Evolutionary conservation across 2,329 filamentous ascomycete species (phyloP), one percentile per base, ranked within the genome.

Genomic region (Macrophomina phaseolina): DNA sequence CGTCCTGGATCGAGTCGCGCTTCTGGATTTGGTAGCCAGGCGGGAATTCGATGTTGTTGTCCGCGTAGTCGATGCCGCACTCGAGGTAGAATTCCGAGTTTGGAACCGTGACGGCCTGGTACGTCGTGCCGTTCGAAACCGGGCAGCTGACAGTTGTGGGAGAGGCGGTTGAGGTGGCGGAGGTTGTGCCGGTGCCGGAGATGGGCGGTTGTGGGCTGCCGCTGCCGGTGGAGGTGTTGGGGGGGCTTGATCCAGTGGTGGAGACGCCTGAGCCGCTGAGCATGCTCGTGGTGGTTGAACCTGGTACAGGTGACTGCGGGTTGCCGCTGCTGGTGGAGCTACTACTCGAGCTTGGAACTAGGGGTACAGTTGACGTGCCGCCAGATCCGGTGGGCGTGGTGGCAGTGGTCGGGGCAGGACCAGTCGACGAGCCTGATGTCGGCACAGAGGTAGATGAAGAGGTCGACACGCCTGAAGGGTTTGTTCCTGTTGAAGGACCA

Each of bases 31-130:
- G 34, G 16, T 11, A 49, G 6, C 61, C 36, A 5, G 23, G 14
- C 3, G 48, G 61, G 8, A 34, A 42, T 2, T 64, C 61, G 30
- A 64, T 53, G 23, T 64, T 34, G 23, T 64, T 18, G 14, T 18
- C 48, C 2, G n/a, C 6, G 36, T 64, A 64, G 14, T 64, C 49
- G 18, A n/a, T 32, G 32, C 38, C 46, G 14, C 61, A 64, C 11
- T 64, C 46, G 8, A 64, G 42, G 61, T 14, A 38, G 36, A 64
- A 64, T 8, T 42, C 28, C 3, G 61, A n/a, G 34, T 64, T 16
- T n/a, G 12, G 16, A 11, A 52, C 48, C 4, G 28, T 52, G 23
- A 53, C 34, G 2, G 48, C 36, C 28, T 12, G 12, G 30, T 64
- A 64, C 0, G 14, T 40, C 36, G 46, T 53, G 5, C 48, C 61